phyloP scores from a whole-genome alignment of 371 early-diverging fungal species.

The Coemansia sp. region DNA sequence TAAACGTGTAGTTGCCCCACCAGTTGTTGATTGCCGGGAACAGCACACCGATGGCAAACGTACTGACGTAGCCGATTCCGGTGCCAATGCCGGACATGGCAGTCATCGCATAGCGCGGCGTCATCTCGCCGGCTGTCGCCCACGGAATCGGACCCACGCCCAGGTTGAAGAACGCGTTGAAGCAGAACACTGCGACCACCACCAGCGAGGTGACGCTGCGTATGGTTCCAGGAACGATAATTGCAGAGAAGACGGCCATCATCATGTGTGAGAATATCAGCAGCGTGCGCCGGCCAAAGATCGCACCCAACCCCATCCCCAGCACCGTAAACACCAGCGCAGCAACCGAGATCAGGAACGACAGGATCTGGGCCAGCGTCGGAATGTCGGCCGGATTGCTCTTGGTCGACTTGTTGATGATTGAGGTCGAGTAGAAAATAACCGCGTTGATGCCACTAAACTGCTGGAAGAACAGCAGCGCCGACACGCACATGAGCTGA shows the following conservation, averaged over 20 bases:
- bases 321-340: conserved; percentile 61
- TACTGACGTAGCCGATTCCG: conserved; percentile 68
- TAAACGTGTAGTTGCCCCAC: conserved; percentile 66
- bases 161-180: conserved; percentile 75
- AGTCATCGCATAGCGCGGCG: conserved; percentile 69
- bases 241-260: conserved; percentile 58
- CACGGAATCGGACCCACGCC: conserved; percentile 88
- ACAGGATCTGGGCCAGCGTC: conserved; percentile 46
- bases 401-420: conserved; percentile 46
- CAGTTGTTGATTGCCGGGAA: conserved; percentile 65
- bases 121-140: conserved; percentile 66
- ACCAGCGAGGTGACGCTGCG: conserved; percentile 58
- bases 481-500: conserved; percentile 52
- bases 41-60: conserved; percentile 67
- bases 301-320: conserved; percentile 63
- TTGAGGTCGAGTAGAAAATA: conserved; percentile 71
- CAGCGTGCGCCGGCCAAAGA: conserved; percentile 71
- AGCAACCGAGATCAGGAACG: conserved; percentile 58
- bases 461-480: conserved; percentile 75
- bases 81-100: conserved; percentile 65
- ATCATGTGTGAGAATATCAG: conserved; percentile 65
- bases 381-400: conserved; percentile 38
- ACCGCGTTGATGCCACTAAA: conserved; percentile 86
- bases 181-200: conserved; percentile 70
- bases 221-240: conserved; percentile 59